These are phyloP conservation scores for Sphaerosporella brunnea DNA, from an alignment of 495 filamentous ascomycete species.

Conservation along the genomic window DNA sequence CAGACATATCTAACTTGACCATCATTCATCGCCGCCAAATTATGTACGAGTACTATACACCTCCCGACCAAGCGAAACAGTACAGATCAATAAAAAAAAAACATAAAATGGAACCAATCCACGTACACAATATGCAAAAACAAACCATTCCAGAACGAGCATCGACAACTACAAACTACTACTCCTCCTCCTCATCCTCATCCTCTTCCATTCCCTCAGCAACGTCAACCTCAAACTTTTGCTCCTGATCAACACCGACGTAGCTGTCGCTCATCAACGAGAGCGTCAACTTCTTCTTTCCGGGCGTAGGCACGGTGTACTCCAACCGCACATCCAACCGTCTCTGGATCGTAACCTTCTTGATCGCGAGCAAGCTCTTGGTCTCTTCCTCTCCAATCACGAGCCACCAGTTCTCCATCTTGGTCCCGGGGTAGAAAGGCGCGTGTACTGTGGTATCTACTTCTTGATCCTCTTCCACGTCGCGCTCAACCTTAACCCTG, in stretches of 20 bases:
- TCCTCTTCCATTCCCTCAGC: conserved; percentile 93
- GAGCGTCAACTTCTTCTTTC: conserved; percentile 72
- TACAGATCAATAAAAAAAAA: too few species aligned
- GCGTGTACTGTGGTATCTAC: conserved; percentile 77
- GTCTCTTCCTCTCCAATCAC: conserved; percentile 78
- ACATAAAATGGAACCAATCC: background rate
- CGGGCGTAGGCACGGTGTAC: conserved; percentile 69
- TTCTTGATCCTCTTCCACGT: conserved; percentile 43
- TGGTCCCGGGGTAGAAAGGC: conserved; percentile 79
- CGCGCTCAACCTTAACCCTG: conserved; percentile 71
- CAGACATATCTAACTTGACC: too few species aligned
- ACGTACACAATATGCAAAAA: too few species aligned
- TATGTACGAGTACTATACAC: too few species aligned
- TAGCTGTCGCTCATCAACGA: conserved; percentile 95
- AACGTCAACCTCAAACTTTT: conserved; percentile 64
- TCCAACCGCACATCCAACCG: conserved; percentile 65
- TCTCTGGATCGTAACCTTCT: conserved; percentile 71
- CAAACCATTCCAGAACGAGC: too few species aligned
- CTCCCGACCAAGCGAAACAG: too few species aligned
- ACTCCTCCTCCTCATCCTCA: conserved; percentile 61
- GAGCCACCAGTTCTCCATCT: conserved; percentile 97
- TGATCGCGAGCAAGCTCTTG: conserved; percentile 77
- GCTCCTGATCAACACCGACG: conserved; percentile 91
- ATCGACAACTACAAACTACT: too few species aligned
- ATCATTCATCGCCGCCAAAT: too few species aligned